Percentiles rank a stretch among this genome's conserved stretches.
Conservation (phyloP, 257 asterid genomes). For the Nicotiana tomentosiformis region DNA sequence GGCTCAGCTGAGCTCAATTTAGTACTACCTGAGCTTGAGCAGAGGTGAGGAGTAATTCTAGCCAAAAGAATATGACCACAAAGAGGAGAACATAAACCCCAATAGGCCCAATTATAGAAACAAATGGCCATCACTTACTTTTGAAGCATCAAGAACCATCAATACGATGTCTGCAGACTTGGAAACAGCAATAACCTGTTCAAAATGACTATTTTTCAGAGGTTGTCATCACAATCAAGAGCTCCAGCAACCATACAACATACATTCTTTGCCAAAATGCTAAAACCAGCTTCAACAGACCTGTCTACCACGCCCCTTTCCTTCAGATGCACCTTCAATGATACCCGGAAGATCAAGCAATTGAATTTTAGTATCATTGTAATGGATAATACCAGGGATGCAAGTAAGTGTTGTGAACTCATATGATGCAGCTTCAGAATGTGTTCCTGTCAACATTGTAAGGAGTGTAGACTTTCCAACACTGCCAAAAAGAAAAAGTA, state of each 20-base stretch:
- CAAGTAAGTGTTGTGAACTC: slow-evolving; percentile 99
- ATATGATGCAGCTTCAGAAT: slow-evolving; percentile 96
- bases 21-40: not conserved
- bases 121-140: slow-evolving; percentile 32
- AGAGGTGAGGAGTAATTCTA: not conserved
- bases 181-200: slow-evolving; percentile 93
- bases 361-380: slow-evolving; percentile 95
- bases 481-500: slow-evolving; percentile 31
- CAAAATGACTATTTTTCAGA: slow-evolving; percentile 15
- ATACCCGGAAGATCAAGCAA: slow-evolving; percentile 99
- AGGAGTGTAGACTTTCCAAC: slow-evolving; percentile 96
- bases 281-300: slow-evolving; percentile 20
- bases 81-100: not conserved
- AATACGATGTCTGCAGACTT: slow-evolving; percentile 93
- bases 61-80: not conserved
- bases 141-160: slow-evolving; percentile 76
- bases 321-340: slow-evolving; percentile 99
- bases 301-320: slow-evolving; percentile 99
- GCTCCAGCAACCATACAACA: not conserved
- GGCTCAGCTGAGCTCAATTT: not conserved
- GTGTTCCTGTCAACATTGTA: slow-evolving; percentile 98
- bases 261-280: not conserved
- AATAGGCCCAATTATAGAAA: not conserved
- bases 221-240: slow-evolving; percentile 11
- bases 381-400: slow-evolving; percentile 95